Percentiles rank a stretch among this genome's conserved stretches.
Conservation (phyloP, 2,329 filamentous ascomycete genomes). For the Trichoderma atrobrunneum region DNA sequence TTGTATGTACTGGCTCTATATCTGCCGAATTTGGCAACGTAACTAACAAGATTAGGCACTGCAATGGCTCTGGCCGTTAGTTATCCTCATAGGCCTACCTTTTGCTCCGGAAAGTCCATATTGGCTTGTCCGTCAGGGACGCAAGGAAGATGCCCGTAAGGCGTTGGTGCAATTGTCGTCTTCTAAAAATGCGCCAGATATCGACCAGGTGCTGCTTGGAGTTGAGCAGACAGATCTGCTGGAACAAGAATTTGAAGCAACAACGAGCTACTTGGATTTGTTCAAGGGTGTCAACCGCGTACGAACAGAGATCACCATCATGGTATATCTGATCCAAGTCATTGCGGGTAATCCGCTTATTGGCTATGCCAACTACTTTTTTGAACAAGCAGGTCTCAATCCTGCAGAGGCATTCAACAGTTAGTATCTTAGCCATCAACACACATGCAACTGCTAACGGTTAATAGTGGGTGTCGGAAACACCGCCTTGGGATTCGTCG, state of each 20-base stretch:
- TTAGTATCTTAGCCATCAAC: neutral
- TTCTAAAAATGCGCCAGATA: constrained; percentile 23
- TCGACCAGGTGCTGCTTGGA: constrained; percentile 47
- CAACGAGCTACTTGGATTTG: constrained; percentile 50
- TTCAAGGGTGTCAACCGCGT: constrained; percentile 48
- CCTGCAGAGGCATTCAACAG: constrained; percentile 26
- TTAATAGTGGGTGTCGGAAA: constrained; percentile 34
- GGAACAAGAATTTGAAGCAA: constrained; percentile 50
- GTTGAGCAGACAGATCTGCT: constrained; percentile 58
- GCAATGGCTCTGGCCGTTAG: constrained; percentile 49
- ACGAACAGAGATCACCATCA: constrained; percentile 56
- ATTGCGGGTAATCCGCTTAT: constrained; percentile 63
- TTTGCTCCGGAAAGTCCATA: constrained; percentile 51
- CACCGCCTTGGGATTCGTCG: constrained; percentile 41
- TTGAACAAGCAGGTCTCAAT: constrained; percentile 33
- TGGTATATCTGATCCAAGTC: constrained; percentile 64
- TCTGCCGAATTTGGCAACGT: neutral
- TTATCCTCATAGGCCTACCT: constrained; percentile 44
- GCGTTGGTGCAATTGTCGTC: constrained; percentile 45
- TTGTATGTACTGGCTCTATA: constrained; percentile 21
- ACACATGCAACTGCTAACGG: neutral
- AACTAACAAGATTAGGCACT: constrained; percentile 32
- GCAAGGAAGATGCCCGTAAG: constrained; percentile 39
- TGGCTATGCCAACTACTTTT: constrained; percentile 54
- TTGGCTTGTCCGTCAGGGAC: constrained; percentile 47